These are phyloP conservation scores for Paxillus ammoniavirescens DNA, from an alignment of 768 basidiomycete genomes.

Conservation along the genomic window DNA sequence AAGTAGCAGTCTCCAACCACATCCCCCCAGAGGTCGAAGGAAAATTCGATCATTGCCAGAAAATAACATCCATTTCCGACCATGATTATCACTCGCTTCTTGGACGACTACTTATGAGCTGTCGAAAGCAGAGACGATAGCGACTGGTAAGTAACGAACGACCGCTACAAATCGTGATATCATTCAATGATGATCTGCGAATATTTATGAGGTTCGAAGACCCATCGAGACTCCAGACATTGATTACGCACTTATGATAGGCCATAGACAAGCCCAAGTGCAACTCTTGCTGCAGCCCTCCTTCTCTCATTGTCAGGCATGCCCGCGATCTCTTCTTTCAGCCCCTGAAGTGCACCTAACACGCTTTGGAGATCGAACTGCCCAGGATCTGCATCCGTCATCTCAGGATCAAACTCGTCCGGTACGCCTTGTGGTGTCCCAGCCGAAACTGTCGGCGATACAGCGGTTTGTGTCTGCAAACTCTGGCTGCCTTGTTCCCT, in stretches of 20 bases:
- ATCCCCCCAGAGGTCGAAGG: too few relatives aligned
- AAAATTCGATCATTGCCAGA: too few relatives aligned
- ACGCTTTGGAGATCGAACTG: constrained; percentile 64
- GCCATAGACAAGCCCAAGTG: constrained; percentile 72
- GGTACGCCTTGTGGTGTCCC: constrained; percentile 28
- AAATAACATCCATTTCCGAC: too few relatives aligned
- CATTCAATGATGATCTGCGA: not conserved
- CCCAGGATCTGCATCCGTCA: constrained; percentile 38
- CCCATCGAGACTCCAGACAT: not conserved
- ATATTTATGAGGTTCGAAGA: not conserved
- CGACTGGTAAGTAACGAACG: too few relatives aligned
- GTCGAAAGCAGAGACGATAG: too few relatives aligned
- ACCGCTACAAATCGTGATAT: not conserved
- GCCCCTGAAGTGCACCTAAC: constrained; percentile 57
- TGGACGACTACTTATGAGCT: too few relatives aligned
- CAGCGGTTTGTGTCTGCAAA: not conserved
- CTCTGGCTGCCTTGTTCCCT: constrained; percentile 9
- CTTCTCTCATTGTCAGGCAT: constrained; percentile 63
- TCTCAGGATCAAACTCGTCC: constrained; percentile 22
- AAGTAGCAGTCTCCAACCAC: too few relatives aligned
- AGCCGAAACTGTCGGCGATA: constrained; percentile 2
- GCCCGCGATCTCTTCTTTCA: constrained; percentile 72
- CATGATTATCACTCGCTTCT: too few relatives aligned
- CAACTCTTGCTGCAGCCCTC: constrained; percentile 68
- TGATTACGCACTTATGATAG: constrained; percentile 25